Conservation (phyloP, 768 basidiomycete genomes). For the Suillus decipiens region DNA sequence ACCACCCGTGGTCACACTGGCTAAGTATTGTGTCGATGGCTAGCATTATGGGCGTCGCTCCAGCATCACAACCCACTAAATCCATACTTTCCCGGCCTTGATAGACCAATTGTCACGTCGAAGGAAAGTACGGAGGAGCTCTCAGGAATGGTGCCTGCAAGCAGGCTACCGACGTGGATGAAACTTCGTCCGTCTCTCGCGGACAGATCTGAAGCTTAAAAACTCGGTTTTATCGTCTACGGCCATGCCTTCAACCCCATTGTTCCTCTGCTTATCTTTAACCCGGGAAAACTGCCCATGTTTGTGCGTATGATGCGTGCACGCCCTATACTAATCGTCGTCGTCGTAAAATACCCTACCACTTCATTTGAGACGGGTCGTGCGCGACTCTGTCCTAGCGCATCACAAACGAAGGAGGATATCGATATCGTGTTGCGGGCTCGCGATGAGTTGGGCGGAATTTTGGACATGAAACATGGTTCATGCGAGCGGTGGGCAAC, state of each 20-base stretch:
- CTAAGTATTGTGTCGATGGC: neutral
- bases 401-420: neutral
- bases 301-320: slow-evolving; percentile 2
- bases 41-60: neutral
- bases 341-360: neutral
- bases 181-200: neutral
- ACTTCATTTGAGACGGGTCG: neutral
- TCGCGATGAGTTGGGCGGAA: neutral
- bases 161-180: neutral
- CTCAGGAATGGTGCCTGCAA: neutral
- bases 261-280: neutral
- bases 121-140: neutral
- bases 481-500: neutral
- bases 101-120: neutral
- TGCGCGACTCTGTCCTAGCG: neutral
- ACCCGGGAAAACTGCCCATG: neutral
- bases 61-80: neutral
- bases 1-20: neutral
- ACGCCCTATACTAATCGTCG: neutral
- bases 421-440: neutral
- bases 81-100: neutral
- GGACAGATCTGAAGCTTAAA: slow-evolving; percentile 1
- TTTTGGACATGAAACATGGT: neutral
- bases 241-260: neutral
- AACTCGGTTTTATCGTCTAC: too few species aligned